phyloP scores from a whole-genome alignment of 768 basidiomycete species.

The Gyrodon lividus region DNA sequence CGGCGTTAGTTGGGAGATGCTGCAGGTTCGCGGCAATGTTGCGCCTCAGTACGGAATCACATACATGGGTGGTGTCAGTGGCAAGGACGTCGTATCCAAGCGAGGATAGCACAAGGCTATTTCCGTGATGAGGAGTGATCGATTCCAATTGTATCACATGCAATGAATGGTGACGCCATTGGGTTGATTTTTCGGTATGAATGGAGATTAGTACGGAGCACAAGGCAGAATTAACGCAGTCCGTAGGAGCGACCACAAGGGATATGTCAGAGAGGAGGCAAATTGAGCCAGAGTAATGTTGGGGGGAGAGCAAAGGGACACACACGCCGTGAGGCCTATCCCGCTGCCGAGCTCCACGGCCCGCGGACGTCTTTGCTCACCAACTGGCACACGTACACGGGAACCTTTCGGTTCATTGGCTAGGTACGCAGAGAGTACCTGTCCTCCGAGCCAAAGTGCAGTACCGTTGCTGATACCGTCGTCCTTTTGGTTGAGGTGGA shows the following conservation, averaged over 20 bases:
- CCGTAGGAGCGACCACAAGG: neutral
- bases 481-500: conserved; percentile 55
- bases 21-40: conserved; percentile 57
- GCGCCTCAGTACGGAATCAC: conserved; percentile 55
- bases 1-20: conserved; percentile 34
- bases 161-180: neutral
- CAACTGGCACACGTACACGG: neutral
- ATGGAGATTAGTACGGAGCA: neutral
- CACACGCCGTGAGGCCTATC: conserved; percentile 75
- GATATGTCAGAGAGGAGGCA: neutral
- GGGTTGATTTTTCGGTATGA: neutral
- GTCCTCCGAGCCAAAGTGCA: conserved; percentile 80
- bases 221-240: neutral
- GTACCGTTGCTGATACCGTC: conserved; percentile 75
- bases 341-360: conserved; percentile 83
- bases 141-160: neutral
- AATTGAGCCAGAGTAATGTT: conserved; percentile 1
- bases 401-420: conserved; percentile 36
- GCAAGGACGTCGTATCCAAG: conserved; percentile 75
- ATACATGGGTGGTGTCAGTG: conserved; percentile 69
- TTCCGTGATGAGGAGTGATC: conserved; percentile 1
- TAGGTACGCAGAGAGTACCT: conserved; percentile 68
- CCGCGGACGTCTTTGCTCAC: conserved; percentile 28
- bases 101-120: conserved; percentile 62
- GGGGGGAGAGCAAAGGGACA: conserved; percentile 14